phyloP scores from a whole-genome alignment of 768 basidiomycete species.

The Mycena filopes region DNA sequence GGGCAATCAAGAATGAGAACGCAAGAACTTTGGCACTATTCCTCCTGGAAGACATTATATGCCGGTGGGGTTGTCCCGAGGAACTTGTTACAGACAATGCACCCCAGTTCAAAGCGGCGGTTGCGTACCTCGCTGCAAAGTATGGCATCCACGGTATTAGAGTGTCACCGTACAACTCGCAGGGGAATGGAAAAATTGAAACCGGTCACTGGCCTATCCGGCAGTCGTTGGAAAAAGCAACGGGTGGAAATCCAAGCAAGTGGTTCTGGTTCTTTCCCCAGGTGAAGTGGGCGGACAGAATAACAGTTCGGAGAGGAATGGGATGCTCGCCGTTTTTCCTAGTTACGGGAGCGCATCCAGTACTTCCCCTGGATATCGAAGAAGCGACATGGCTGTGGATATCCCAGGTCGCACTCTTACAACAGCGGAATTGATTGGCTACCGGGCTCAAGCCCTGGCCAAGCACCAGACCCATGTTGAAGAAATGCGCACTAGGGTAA shows the following conservation, averaged over 20 bases:
- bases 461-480: conserved; percentile 37
- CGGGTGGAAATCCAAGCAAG: conserved; percentile 37
- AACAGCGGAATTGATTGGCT: conserved; percentile 37
- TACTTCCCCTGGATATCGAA: conserved; percentile 40
- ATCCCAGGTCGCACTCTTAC: conserved; percentile 28
- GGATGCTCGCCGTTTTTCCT: conserved; percentile 46
- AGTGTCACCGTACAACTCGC: conserved; percentile 55
- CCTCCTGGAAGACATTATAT: neutral
- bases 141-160: conserved; percentile 52
- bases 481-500: conserved; percentile 26
- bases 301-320: conserved; percentile 36
- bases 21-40: neutral
- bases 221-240: conserved; percentile 36
- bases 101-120: conserved; percentile 38
- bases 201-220: conserved; percentile 42
- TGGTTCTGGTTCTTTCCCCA: conserved; percentile 44
- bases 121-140: conserved; percentile 26
- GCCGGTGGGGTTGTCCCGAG: neutral
- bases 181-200: conserved; percentile 52
- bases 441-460: conserved; percentile 32
- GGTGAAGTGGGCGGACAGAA: conserved; percentile 48
- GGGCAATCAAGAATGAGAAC: conserved; percentile 1
- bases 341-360: conserved; percentile 45
- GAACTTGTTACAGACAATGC: conserved; percentile 49
- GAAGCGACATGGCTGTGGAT: conserved; percentile 43